Evolutionary conservation across 345 rosid species (phyloP).

Genomic region (Anastatica hierochuntica): DNA sequence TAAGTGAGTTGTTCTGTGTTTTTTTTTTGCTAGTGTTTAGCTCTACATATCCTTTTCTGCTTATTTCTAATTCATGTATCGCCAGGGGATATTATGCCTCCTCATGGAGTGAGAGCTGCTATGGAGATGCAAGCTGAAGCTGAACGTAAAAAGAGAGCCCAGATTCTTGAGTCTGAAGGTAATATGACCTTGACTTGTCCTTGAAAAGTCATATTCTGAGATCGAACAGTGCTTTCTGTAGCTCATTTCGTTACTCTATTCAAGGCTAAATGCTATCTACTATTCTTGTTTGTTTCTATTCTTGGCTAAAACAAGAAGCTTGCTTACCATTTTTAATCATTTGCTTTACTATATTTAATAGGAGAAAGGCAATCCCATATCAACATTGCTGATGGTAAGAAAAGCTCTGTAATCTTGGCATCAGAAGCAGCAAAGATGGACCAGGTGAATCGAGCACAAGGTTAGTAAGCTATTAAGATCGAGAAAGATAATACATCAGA

Average conservation of each 20-base stretch:
- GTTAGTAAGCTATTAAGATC: constrained; percentile 25
- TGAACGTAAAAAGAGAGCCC: constrained; percentile 92
- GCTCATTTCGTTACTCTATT: background rate
- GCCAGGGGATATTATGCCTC: constrained; percentile 98
- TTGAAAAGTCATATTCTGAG: constrained; percentile 8
- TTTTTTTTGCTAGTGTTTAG: background rate
- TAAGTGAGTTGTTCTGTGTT: constrained; percentile 44
- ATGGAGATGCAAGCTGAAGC: constrained; percentile 99
- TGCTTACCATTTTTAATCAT: background rate
- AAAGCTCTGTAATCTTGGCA: constrained; percentile 58
- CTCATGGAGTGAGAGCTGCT: constrained; percentile 84
- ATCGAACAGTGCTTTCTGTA: background rate
- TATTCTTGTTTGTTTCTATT: background rate
- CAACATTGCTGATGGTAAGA: constrained; percentile 84
- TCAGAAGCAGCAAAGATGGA: constrained; percentile 76
- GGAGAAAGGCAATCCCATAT: constrained; percentile 43
- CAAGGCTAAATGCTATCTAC: background rate
- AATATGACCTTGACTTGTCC: background rate
- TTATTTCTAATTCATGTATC: constrained; percentile 11
- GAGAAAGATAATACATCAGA: background rate
- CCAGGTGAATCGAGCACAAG: constrained; percentile 64
- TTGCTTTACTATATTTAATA: background rate
- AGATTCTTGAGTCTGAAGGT: constrained; percentile 86
- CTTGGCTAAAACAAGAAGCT: background rate
- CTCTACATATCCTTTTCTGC: constrained; percentile 1